These are phyloP conservation scores for Brasilioporus rufonigricans DNA, from an alignment of 768 basidiomycete genomes.

Conservation along the genomic window DNA sequence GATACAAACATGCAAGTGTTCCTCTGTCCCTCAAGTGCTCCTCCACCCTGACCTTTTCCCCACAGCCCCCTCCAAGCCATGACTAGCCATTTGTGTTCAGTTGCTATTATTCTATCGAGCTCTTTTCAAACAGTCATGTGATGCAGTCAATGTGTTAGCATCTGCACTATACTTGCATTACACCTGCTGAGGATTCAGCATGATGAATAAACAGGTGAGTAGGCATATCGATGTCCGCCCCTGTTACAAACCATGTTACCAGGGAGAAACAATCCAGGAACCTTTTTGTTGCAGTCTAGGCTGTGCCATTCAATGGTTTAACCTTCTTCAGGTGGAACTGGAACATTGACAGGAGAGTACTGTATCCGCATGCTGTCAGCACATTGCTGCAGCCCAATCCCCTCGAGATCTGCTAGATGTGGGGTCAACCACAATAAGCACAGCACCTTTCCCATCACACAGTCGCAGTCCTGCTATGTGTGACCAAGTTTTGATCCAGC, in stretches of 20 bases:
- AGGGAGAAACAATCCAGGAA: neutral
- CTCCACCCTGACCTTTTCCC: neutral
- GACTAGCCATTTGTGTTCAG: neutral
- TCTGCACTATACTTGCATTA: neutral
- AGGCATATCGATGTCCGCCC: neutral
- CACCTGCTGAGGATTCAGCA: neutral
- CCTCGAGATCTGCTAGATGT: no score
- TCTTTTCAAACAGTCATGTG: neutral
- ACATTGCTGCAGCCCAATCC: no score
- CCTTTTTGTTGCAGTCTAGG: neutral
- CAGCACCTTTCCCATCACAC: no score
- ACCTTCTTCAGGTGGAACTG: neutral
- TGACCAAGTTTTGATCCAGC: neutral
- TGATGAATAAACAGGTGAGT: neutral
- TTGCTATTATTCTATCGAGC: neutral
- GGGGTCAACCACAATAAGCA: no score
- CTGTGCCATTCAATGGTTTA: neutral
- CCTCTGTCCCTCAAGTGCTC: neutral
- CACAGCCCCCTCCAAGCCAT: neutral
- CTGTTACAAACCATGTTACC: no score
- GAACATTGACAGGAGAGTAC: neutral
- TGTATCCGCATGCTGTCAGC: no score
- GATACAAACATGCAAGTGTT: neutral
- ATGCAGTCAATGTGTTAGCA: neutral
- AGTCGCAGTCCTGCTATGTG: no score